phyloP scores from a whole-genome alignment of 441 rosid genomes.

The Lepidium campestre region DNA sequence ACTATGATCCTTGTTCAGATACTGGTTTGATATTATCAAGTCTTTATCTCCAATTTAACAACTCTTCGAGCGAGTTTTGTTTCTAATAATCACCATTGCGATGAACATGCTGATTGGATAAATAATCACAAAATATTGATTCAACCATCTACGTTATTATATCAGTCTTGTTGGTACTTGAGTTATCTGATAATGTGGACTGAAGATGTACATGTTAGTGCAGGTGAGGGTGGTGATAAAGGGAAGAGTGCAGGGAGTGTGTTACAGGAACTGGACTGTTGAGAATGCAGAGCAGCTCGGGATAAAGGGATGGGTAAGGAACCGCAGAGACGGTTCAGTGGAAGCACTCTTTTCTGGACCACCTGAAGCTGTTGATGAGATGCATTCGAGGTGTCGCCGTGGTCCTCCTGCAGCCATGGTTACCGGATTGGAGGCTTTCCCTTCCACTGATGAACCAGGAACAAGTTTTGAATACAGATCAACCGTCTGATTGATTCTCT shows the following conservation, averaged over 20 bases:
- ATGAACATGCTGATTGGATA: background rate
- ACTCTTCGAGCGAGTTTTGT: background rate
- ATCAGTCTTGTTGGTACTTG: background rate
- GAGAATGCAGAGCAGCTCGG: slow-evolving; percentile 70
- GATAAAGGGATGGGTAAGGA: slow-evolving; percentile 87
- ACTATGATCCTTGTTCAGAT: background rate
- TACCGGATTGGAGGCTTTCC: slow-evolving; percentile 67
- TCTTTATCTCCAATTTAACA: background rate
- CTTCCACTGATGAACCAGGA: slow-evolving; percentile 64
- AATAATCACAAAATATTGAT: background rate
- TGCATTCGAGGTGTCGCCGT: slow-evolving; percentile 82
- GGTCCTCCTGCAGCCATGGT: slow-evolving; percentile 80
- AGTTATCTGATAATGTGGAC: background rate
- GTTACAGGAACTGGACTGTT: slow-evolving; percentile 84
- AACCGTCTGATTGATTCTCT: slow-evolving; percentile 42
- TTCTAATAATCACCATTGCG: background rate
- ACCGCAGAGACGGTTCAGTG: slow-evolving; percentile 78
- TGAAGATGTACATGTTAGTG: slow-evolving; percentile 19
- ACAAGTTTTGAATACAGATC: slow-evolving; percentile 49
- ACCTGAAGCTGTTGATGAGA: slow-evolving; percentile 55
- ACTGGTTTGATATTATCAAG: background rate
- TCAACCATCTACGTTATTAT: background rate
- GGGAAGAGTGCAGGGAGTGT: slow-evolving; percentile 91
- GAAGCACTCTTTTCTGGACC: slow-evolving; percentile 83
- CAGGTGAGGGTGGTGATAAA: slow-evolving; percentile 69